Conservation (phyloP, 495 filamentous ascomycete genomes). For the Trypethelium eluteriae region DNA sequence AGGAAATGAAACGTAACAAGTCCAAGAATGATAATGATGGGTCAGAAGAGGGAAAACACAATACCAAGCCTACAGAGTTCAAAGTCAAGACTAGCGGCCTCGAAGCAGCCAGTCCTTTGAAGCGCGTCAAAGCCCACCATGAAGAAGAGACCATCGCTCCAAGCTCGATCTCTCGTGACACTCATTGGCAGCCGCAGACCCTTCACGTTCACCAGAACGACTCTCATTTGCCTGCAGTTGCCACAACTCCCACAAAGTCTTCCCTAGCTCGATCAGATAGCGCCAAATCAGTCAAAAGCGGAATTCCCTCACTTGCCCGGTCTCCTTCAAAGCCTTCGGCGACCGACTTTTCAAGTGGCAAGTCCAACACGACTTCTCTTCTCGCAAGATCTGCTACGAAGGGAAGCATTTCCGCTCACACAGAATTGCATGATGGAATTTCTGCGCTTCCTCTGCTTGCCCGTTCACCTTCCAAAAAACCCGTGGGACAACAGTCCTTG, state of each 20-base stretch:
- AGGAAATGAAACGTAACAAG: conserved; percentile 61
- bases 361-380: conserved; percentile 8
- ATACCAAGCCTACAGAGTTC: background rate
- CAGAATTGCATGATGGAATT: background rate
- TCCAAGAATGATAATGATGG: conserved; percentile 69
- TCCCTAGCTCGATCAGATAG: conserved; percentile 59
- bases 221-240: conserved; percentile 43
- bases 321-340: conserved; percentile 34
- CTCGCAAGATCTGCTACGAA: conserved; percentile 17
- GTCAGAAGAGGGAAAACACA: conserved; percentile 27
- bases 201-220: conserved; percentile 20
- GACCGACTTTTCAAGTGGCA: no score
- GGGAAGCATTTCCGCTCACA: background rate
- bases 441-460: conserved; percentile 5
- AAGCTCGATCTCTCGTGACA: conserved; percentile 46
- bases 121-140: conserved; percentile 36
- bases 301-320: conserved; percentile 48
- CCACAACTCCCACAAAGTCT: conserved; percentile 71
- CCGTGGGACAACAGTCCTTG: background rate
- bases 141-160: conserved; percentile 52
- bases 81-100: background rate
- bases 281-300: conserved; percentile 49
- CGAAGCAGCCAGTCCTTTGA: conserved; percentile 19
- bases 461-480: conserved; percentile 11
- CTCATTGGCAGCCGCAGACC: conserved; percentile 33